A percentile compares a stretch with the other conserved stretches of the same genome.
Evolutionary conservation across 2,329 filamentous ascomycete species (phyloP).

Genomic region (Aciculosporium take): DNA sequence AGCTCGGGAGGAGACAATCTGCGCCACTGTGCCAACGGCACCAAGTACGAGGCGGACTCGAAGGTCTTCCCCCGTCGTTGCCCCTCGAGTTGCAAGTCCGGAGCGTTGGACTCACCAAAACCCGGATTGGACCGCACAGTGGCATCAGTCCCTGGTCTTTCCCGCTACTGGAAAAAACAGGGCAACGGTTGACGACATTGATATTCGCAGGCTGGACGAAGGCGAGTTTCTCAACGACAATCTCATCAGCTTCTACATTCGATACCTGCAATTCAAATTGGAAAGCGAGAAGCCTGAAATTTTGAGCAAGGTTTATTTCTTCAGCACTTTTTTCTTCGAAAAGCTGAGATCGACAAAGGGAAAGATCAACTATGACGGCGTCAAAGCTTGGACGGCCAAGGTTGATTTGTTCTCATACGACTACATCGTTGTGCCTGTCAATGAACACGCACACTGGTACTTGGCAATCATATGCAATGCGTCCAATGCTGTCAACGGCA

Average conservation of each 20-base stretch:
- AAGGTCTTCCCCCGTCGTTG: constrained; percentile 9
- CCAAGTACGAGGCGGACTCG: constrained; percentile 14
- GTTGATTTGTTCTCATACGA: constrained; percentile 75
- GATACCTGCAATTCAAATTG: constrained; percentile 51
- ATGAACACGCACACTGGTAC: constrained; percentile 83
- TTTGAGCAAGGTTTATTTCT: constrained; percentile 61
- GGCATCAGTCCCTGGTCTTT: constrained; percentile 48
- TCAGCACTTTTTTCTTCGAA: constrained; percentile 86
- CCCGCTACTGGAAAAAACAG: constrained; percentile 43
- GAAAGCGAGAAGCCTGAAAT: constrained; percentile 39
- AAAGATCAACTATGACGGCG: constrained; percentile 68
- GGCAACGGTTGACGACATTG: constrained; percentile 53
- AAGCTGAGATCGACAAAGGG: constrained; percentile 51
- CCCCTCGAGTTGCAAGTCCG: constrained; percentile 8
- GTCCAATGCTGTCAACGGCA: constrained; percentile 36
- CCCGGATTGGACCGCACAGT: constrained; percentile 35
- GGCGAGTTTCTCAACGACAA: constrained; percentile 87
- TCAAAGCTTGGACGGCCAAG: constrained; percentile 76
- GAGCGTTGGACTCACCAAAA: constrained; percentile 37
- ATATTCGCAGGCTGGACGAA: constrained; percentile 66
- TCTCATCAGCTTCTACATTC: constrained; percentile 75
- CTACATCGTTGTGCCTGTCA: constrained; percentile 84
- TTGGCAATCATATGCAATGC: constrained; percentile 90
- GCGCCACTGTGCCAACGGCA: background rate
- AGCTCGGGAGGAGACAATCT: background rate